A percentile compares a stretch with the other conserved stretches of the same genome.
phyloP scores from a whole-genome alignment of 257 asterid genomes.

The Solanum sitiens region DNA sequence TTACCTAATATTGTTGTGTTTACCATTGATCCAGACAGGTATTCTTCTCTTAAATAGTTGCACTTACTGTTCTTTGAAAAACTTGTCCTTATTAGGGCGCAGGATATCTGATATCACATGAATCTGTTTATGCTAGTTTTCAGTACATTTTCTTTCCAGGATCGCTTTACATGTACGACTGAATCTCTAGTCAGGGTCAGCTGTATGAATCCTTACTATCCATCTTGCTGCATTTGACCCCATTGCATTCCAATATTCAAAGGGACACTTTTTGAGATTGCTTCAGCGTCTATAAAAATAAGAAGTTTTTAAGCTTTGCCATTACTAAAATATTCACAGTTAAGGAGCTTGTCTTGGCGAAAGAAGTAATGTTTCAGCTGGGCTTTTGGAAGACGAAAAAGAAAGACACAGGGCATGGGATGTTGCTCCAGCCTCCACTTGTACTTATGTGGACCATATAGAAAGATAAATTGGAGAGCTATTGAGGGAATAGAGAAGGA shows the following conservation, averaged over 20 bases:
- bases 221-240: not conserved
- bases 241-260: not conserved
- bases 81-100: not conserved
- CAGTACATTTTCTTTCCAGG: not conserved
- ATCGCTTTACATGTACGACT: not conserved
- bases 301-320: not conserved
- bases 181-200: not conserved
- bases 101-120: not conserved
- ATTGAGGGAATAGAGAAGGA: not conserved
- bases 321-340: not conserved
- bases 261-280: not conserved
- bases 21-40: constrained; percentile 97
- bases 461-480: not conserved
- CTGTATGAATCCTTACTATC: not conserved
- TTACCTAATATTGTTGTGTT: constrained; percentile 80
- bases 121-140: not conserved
- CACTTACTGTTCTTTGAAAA: not conserved
- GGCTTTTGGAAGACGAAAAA: not conserved
- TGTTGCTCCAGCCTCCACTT: not conserved
- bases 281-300: not conserved
- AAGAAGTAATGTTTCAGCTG: not conserved
- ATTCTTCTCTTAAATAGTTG: not conserved
- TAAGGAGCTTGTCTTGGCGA: not conserved
- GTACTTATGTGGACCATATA: not conserved
- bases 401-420: not conserved